phyloP scores from a whole-genome alignment of 2,329 filamentous ascomycete species.

The Pseudopyricularia cyperi region DNA sequence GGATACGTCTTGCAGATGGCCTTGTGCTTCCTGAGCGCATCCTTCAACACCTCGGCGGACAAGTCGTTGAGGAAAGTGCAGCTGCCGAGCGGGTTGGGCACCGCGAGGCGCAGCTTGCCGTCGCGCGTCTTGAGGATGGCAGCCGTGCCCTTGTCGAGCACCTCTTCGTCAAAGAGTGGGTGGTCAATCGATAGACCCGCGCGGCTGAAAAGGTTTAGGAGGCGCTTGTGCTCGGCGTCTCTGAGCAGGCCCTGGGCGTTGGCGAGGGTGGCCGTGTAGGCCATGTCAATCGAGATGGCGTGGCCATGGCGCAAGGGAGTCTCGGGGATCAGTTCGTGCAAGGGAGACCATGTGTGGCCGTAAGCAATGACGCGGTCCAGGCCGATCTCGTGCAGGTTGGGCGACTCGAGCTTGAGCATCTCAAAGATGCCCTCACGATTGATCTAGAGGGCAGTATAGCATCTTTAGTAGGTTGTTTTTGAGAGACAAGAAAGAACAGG shows the following conservation, averaged over 20 bases:
- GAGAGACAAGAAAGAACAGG: background rate
- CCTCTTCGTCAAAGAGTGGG: constrained; percentile 49
- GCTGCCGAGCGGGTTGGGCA: constrained; percentile 52
- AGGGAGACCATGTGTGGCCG: constrained; percentile 61
- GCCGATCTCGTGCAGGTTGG: constrained; percentile 61
- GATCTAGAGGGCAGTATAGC: constrained; percentile 28
- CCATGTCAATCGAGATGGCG: constrained; percentile 41
- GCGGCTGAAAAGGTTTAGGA: constrained; percentile 56
- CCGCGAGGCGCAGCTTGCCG: constrained; percentile 52
- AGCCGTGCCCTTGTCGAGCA: constrained; percentile 51
- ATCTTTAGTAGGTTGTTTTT: background rate
- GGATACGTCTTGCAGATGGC: constrained; percentile 48
- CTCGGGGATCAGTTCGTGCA: constrained; percentile 57
- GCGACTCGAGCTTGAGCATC: constrained; percentile 62
- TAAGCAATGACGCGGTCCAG: constrained; percentile 62
- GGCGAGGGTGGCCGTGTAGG: constrained; percentile 57
- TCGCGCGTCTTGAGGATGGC: constrained; percentile 62
- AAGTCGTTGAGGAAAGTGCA: constrained; percentile 61
- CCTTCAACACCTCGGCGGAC: constrained; percentile 45
- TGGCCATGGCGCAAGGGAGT: constrained; percentile 60
- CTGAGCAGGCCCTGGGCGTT: constrained; percentile 47
- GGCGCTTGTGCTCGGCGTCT: constrained; percentile 44
- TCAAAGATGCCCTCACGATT: constrained; percentile 57
- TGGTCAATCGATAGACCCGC: constrained; percentile 63
- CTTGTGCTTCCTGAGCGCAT: constrained; percentile 50